phyloP scores from a whole-genome alignment of 345 rosid genomes.

The Rubroshorea leprosula region DNA sequence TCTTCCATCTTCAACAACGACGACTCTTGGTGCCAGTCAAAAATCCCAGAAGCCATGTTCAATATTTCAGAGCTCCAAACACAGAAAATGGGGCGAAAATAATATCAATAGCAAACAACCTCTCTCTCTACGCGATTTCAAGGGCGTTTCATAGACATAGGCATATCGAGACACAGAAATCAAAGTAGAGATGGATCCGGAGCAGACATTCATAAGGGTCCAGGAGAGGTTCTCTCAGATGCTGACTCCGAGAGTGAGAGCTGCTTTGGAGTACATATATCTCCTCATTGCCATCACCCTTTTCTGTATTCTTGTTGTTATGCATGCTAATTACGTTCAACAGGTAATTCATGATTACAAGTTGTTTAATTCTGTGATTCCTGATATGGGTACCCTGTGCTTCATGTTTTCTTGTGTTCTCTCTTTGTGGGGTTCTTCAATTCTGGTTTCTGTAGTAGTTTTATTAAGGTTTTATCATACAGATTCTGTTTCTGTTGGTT shows the following conservation, averaged over 20 bases:
- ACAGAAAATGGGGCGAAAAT: too few species aligned
- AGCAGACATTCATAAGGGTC: conserved; percentile 90
- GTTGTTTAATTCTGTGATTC: not conserved
- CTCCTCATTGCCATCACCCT: conserved; percentile 74
- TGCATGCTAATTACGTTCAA: conserved; percentile 99
- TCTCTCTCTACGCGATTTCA: too few species aligned
- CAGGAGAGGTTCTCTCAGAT: conserved; percentile 92
- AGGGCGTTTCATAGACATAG: not conserved
- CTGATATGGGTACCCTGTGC: not conserved
- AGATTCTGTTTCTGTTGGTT: too few species aligned
- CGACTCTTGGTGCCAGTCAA: too few species aligned
- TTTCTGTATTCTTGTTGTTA: conserved; percentile 87
- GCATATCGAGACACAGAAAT: not conserved
- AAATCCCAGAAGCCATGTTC: too few species aligned
- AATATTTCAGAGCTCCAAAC: too few species aligned
- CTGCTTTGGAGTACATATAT: conserved; percentile 74
- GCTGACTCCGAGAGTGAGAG: conserved; percentile 71
- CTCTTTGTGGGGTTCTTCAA: not conserved
- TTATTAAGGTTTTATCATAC: not conserved
- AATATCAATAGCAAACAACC: too few species aligned
- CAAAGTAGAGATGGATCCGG: conserved; percentile 72
- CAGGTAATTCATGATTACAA: conserved; percentile 40
- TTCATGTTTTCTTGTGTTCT: not conserved
- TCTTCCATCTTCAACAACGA: too few species aligned
- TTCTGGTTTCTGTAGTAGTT: not conserved